These are phyloP conservation scores for Stipa capillata DNA, from an alignment of 176 grass and related monocot genomes.

Conservation along the genomic window DNA sequence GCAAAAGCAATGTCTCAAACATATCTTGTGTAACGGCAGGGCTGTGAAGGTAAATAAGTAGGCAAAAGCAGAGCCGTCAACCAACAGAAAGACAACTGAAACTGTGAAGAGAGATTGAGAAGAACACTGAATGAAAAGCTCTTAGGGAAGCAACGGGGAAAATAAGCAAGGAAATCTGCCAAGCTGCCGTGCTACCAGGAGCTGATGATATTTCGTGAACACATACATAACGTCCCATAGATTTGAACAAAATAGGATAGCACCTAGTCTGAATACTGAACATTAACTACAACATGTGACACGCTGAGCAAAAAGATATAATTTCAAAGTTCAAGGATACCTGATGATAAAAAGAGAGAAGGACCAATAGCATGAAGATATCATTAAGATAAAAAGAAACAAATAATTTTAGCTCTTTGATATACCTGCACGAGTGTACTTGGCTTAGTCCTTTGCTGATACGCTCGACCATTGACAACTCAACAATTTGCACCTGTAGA, in stretches of 20 bases:
- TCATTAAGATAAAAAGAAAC: background rate
- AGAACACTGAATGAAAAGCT: background rate
- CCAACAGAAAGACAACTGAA: background rate
- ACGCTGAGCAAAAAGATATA: background rate
- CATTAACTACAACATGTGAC: background rate
- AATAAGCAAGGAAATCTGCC: too few species aligned
- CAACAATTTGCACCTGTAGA: background rate
- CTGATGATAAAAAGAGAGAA: too few species aligned
- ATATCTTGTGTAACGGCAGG: too few species aligned
- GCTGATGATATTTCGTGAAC: too few species aligned
- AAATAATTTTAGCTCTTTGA: background rate
- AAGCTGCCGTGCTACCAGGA: too few species aligned
- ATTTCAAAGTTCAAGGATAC: background rate
- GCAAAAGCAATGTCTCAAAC: too few species aligned
- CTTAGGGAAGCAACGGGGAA: background rate
- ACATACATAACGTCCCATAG: background rate
- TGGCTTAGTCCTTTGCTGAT: too few species aligned
- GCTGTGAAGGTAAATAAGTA: too few species aligned
- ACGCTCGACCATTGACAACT: background rate
- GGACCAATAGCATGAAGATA: background rate
- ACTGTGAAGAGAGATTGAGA: background rate
- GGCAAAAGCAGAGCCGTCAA: too few species aligned
- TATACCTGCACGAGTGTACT: background rate
- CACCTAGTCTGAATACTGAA: background rate
- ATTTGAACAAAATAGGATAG: background rate